Base-by-base conservation (phyloP, 2,329 filamentous ascomycete species). In the Chaetomium sp. region DNA sequence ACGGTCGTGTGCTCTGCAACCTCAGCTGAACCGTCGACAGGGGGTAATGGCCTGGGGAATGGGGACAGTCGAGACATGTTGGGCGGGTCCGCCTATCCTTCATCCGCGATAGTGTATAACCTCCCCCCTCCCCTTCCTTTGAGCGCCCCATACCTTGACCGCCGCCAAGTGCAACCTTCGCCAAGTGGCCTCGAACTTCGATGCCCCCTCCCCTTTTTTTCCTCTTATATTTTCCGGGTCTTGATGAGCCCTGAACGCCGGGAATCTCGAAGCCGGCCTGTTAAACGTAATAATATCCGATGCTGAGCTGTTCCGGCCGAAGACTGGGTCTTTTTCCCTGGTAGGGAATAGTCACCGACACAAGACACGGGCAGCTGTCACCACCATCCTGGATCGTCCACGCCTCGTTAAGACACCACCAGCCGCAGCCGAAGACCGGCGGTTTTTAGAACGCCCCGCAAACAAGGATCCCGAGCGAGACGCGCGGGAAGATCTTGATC, bases 1-100 rank as follows among this genome's bases (percentile, higher is more conserved):
- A 51, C 42, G 47, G 51, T 57, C 51, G 55, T 47, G 51, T 57
- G 51, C 47, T 44, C 34, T 54, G 50, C 46, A 42, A 47, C 50
- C 41, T 41, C 46, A 9, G 40, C 36, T 49, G 51, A 44, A 49
- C 50, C 14, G 27, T 36, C 44, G 10, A 34, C 53, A 42, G 35
- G 53, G 53, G 42, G 43, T 14, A 32, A n/a, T n/a, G 19, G 48
- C 35, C 12, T 33, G 33, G 40, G 46, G 14, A 36, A 33, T 34
- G 11, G 35, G 32, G 5, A 10, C 5, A 14, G 40, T 11, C 11
- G 33, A 4, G n/a, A 11, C n/a, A 35, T 36, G 45, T 14, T 9
- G 45, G 45, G 34, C 45, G 45, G 45, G 9, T 14, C 37, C 33
- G n/a, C 32, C 19, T 32, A 45, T 37, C 32, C 3, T 12, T 11